A percentile compares a stretch with the other conserved stretches of the same genome.
Conservation (phyloP, 129 eudicot genomes). For the Chrysanthemum lavandulifolium region DNA sequence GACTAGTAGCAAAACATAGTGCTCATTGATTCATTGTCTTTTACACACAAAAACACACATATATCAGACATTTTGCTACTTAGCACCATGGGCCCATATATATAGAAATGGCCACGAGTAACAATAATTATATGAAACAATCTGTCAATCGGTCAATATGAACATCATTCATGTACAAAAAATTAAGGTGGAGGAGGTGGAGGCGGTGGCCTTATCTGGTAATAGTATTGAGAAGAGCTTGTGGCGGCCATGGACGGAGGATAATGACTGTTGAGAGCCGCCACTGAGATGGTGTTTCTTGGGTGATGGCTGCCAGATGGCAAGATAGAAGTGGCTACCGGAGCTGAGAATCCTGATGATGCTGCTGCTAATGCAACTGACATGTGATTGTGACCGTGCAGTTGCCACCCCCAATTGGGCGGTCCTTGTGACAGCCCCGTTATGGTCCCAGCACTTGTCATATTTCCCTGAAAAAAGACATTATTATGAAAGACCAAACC, state of each 20-base stretch:
- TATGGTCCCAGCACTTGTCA: slow-evolving; percentile 28
- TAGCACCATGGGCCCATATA: background rate
- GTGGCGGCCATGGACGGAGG: slow-evolving; percentile 33
- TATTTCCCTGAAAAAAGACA: slow-evolving; percentile 40
- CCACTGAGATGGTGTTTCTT: slow-evolving; percentile 29
- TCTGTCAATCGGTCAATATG: slow-evolving; percentile 20
- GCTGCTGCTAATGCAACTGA: slow-evolving; percentile 82
- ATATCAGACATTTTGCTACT: slow-evolving; percentile 15
- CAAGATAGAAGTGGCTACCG: slow-evolving; percentile 33
- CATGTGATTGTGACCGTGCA: slow-evolving; percentile 46
- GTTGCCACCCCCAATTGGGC: slow-evolving; percentile 54
- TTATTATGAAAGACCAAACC: background rate
- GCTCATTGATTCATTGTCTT: slow-evolving; percentile 18
- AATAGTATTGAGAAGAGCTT: slow-evolving; percentile 46
- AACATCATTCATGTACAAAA: background rate
- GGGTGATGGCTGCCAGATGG: slow-evolving; percentile 34
- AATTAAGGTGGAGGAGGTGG: slow-evolving; percentile 39
- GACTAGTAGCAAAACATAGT: slow-evolving; percentile 25
- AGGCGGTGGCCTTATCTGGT: slow-evolving; percentile 49
- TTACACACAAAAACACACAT: slow-evolving; percentile 25
- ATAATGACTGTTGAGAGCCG: slow-evolving; percentile 30
- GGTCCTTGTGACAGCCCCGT: slow-evolving; percentile 43
- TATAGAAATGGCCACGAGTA: slow-evolving; percentile 11
- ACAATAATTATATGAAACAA: slow-evolving; percentile 11
- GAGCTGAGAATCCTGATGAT: slow-evolving; percentile 90